Percentiles rank a stretch among this genome's conserved stretches.
Evolutionary conservation across 176 grass and related monocot genomes (phyloP).

Genomic region (Triticum monococcum): DNA sequence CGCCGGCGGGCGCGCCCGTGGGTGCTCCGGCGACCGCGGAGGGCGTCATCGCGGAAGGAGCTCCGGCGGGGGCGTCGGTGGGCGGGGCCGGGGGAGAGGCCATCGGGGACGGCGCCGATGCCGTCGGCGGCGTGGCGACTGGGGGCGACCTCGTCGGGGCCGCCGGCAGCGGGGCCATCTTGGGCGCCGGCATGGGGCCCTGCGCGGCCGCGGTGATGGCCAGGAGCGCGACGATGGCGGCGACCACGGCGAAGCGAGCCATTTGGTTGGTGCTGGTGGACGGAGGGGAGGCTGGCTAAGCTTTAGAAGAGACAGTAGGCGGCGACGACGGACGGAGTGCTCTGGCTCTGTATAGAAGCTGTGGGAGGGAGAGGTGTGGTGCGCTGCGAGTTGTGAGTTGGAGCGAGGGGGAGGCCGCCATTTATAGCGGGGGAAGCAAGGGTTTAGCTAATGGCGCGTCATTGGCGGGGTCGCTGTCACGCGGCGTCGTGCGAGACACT

Average conservation of each 20-base stretch:
- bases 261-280: not conserved
- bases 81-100: conserved; percentile 28
- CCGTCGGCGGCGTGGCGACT: conserved; percentile 10
- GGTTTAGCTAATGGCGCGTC: not conserved
- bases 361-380: not conserved
- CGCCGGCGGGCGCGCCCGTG: not conserved
- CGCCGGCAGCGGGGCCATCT: conserved; percentile 39
- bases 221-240: conserved; percentile 30
- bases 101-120: conserved; percentile 33
- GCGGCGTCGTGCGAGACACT: not conserved
- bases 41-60: conserved; percentile 12
- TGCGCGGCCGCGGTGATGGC: conserved; percentile 33
- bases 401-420: not conserved
- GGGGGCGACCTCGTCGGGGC: conserved; percentile 36
- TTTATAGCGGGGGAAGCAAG: conserved; percentile 17
- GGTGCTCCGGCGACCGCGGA: not conserved
- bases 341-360: not conserved
- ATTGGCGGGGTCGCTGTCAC: not conserved
- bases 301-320: not conserved
- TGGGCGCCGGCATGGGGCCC: conserved; percentile 34
- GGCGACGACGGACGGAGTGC: not conserved
- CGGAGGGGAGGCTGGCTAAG: not conserved
- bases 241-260: conserved; percentile 24
- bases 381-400: not conserved
- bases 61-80: not conserved